These are phyloP conservation scores for Aspergillus arachidicola DNA, from an alignment of 2,329 filamentous ascomycete species.

Conservation along the genomic window DNA sequence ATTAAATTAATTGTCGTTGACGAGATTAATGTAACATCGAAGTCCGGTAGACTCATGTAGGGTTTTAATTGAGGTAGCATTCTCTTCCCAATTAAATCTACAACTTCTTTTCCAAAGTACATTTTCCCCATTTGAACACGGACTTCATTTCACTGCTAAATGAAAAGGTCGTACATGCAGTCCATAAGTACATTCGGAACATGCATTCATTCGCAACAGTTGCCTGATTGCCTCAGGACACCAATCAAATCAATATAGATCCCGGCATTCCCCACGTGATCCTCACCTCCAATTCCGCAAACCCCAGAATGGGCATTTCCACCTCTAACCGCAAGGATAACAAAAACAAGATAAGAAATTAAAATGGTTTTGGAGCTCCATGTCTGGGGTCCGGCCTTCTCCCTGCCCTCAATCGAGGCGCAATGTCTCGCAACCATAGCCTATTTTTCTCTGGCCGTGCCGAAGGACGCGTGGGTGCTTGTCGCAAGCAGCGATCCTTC, in stretches of 20 bases:
- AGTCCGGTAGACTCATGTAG: not conserved
- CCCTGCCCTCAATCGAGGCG: constrained; percentile 84
- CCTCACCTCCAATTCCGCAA: not conserved
- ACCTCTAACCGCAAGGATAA: not conserved
- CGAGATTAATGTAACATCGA: not conserved
- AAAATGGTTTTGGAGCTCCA: constrained; percentile 72
- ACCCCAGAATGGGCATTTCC: not conserved
- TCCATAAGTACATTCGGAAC: no score
- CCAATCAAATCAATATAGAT: constrained; percentile 3
- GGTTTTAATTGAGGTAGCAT: constrained; percentile 3
- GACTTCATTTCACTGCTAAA: not conserved
- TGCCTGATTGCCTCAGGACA: not conserved
- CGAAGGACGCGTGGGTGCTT: constrained; percentile 65
- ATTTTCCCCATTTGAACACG: not conserved
- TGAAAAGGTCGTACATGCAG: not conserved
- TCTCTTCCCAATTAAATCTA: not conserved
- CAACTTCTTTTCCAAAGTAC: not conserved
- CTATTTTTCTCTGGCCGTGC: constrained; percentile 68
- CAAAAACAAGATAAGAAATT: constrained; percentile 4
- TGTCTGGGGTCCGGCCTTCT: constrained; percentile 87
- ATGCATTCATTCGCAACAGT: not conserved
- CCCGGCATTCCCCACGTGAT: constrained; percentile 14
- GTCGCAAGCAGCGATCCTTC: constrained; percentile 73
- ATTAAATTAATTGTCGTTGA: not conserved
- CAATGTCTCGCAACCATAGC: constrained; percentile 85